Evolutionary conservation across 1,284 basidiomycete genomes (phyloP).

Genomic region (Earliella scabrosa): DNA sequence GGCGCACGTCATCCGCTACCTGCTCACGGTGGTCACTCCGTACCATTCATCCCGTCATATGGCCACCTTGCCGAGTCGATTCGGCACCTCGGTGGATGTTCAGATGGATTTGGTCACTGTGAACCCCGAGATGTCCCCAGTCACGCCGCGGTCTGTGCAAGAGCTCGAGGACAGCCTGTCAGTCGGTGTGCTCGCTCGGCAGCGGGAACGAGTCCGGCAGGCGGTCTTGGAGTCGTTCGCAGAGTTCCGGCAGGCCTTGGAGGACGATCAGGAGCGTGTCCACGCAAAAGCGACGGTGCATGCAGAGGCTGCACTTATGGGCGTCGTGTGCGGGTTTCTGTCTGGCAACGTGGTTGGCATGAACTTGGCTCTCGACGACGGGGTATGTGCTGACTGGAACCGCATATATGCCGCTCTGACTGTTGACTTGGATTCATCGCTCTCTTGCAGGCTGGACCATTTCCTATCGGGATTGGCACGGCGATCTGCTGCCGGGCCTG

Average conservation of each 20-base stretch:
- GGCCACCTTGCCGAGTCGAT: background rate
- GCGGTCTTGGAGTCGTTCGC: background rate
- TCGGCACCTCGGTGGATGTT: background rate
- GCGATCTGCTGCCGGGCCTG: background rate
- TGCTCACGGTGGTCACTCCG: background rate
- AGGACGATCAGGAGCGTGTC: background rate
- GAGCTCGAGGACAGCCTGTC: background rate
- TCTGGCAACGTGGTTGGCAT: background rate
- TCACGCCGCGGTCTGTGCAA: background rate
- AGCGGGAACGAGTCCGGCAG: no score
- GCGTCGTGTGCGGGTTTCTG: background rate
- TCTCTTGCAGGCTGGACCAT: background rate
- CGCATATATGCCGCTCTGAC: background rate
- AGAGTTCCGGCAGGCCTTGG: background rate
- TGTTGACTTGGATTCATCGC: no score
- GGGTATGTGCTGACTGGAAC: background rate
- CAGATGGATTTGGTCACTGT: background rate
- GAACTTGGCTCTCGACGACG: background rate
- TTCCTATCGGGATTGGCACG: background rate
- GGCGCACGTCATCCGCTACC: background rate
- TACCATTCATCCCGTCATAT: background rate
- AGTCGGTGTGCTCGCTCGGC: background rate
- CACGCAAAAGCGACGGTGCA: background rate
- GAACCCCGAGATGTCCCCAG: background rate
- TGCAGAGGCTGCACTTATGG: background rate